Percentiles rank a stretch among this genome's conserved stretches.
Conservation (phyloP, 2,329 filamentous ascomycete species). For the Colletotrichum euphorbiae region DNA sequence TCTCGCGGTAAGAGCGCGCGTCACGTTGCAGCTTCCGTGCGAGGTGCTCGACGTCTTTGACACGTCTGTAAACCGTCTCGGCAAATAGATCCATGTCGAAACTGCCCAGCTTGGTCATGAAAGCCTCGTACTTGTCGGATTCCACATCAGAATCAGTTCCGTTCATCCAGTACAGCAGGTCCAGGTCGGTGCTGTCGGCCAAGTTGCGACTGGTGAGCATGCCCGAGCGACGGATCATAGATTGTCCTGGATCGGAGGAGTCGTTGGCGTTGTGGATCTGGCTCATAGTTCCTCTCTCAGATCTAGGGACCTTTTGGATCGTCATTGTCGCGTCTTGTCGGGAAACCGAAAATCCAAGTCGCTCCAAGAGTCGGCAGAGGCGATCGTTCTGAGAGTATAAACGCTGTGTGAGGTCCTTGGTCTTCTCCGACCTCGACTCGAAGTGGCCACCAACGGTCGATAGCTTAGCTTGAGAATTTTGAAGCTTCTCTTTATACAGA, state of each 20-base stretch:
- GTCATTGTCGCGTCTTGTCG: constrained; percentile 79
- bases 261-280: constrained; percentile 66
- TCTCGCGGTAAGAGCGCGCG: constrained; percentile 86
- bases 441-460: constrained; percentile 67
- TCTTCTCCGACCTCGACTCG: constrained; percentile 76
- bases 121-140: constrained; percentile 78
- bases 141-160: constrained; percentile 74
- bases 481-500: constrained; percentile 73
- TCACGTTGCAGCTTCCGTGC: constrained; percentile 95
- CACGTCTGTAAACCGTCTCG: constrained; percentile 86
- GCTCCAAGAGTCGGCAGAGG: constrained; percentile 84
- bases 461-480: constrained; percentile 64
- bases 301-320: constrained; percentile 76
- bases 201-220: constrained; percentile 65
- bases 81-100: constrained; percentile 89
- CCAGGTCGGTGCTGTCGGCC: constrained; percentile 74
- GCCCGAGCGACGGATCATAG: constrained; percentile 65
- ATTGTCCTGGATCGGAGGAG: constrained; percentile 63
- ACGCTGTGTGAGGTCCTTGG: constrained; percentile 86
- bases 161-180: constrained; percentile 86
- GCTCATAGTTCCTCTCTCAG: constrained; percentile 62
- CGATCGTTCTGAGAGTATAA: constrained; percentile 88
- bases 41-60: constrained; percentile 93
- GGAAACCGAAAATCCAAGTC: constrained; percentile 84
- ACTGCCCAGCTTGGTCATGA: constrained; percentile 76